Conservation (phyloP, 106 monocot species). For the Xerophyta viscosa region DNA sequence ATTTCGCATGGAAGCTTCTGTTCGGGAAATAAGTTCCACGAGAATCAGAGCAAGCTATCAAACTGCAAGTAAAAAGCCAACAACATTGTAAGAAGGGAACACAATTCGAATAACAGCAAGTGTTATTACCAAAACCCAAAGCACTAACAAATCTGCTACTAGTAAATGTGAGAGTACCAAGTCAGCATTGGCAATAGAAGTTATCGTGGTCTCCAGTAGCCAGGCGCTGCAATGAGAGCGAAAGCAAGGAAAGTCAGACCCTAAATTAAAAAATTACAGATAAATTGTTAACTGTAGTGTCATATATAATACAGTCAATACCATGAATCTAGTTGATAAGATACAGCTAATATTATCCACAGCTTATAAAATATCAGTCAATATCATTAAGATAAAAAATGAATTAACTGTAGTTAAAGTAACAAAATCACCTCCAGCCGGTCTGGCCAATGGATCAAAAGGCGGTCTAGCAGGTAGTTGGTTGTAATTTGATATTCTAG, state of each 20-base stretch:
- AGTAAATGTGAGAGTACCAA: constrained; percentile 5
- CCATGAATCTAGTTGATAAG: not conserved
- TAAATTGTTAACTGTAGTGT: not conserved
- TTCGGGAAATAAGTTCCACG: not conserved
- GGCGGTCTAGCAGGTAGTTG: constrained; percentile 27
- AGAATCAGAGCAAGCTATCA: constrained; percentile 12
- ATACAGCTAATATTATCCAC: not conserved
- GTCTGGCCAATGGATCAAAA: constrained; percentile 34
- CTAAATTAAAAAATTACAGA: not conserved
- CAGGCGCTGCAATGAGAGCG: constrained; percentile 32
- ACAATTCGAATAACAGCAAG: not conserved
- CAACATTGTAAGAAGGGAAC: constrained; percentile 2
- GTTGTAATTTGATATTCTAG: constrained; percentile 40
- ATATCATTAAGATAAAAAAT: not conserved
- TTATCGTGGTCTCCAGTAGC: constrained; percentile 78
- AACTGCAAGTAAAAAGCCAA: constrained; percentile 4
- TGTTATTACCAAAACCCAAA: not conserved
- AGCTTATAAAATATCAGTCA: not conserved
- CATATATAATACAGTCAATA: not conserved
- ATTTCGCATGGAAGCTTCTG: constrained; percentile 1
- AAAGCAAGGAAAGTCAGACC: not conserved
- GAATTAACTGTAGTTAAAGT: not conserved
- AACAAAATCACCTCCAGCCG: constrained; percentile 45
- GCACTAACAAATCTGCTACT: not conserved
- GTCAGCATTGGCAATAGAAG: not conserved